Base-by-base conservation (phyloP, 208 protist species). In the Wallacemonas sp. region DNA sequence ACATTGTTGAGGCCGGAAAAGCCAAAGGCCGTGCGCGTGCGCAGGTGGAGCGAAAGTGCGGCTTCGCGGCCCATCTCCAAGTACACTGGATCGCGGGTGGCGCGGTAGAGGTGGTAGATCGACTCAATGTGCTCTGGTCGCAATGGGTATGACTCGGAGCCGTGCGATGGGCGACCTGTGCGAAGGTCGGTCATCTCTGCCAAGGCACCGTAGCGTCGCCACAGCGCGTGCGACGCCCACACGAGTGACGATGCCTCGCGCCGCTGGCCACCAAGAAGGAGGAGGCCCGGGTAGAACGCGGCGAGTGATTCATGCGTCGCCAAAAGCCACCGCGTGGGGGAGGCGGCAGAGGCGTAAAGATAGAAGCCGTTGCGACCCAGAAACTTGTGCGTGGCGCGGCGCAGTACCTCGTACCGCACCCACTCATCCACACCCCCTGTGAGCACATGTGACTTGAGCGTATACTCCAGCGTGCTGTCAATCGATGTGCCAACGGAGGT, bases 91-190 rank as follows among this genome's bases (percentile, higher is more conserved):
- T 91, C 84, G 33, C 66, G 63, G 17, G 88, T 93, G 17, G 80
- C 81, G 44, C 67, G 73, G 66, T 91, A 94, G 15, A 97, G 53
- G 61, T 91, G 83, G 66, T 92, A 91, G 10, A 87, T 38, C 29
- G 76, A 89, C 77, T 98, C 94, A 8, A 74, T 62, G 61, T 97
- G 69, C 71, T 98, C 94, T 6, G 94, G 94, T 36, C 94, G 87
- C 12, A 97, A 63, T 15, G 78, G 83, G 69, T 94, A 98, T 13
- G 58, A 57, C 10, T 30, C 27, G 13, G 21, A 27, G 19, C 34
- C 3, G 10, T 19, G 6, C 17, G 9, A 12, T 0, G 52, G 32
- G 4, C 15, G 34, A 3, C 19, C 55, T n/a, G n/a, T 22, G 2
- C 21, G n/a, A 10, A 82, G 45, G 22, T 44, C 45, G 37, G 69